Evolutionary conservation across 2,329 filamentous ascomycete species (phyloP).

Genomic region (Arachnomyces sp.): DNA sequence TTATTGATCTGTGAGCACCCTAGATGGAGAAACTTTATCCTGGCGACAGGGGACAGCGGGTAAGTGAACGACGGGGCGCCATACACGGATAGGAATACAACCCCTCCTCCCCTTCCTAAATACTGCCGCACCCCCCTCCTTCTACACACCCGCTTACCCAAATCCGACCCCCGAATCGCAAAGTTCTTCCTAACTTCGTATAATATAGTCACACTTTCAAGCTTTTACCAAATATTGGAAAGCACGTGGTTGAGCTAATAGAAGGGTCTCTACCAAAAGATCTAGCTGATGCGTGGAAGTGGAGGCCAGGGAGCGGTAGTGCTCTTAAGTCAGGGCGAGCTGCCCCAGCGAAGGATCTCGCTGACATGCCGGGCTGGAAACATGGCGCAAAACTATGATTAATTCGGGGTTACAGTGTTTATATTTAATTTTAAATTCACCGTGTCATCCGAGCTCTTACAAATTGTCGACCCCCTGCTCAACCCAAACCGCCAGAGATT

Average conservation of each 20-base stretch:
- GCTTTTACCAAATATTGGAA: constrained; percentile 39
- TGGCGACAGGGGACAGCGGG: constrained; percentile 43
- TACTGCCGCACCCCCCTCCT: too few relatives aligned
- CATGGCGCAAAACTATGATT: constrained; percentile 10
- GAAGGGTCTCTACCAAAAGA: constrained; percentile 34
- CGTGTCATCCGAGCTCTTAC: too few relatives aligned
- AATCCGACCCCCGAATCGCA: too few relatives aligned
- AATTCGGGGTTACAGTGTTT: too few relatives aligned
- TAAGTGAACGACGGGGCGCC: constrained; percentile 20
- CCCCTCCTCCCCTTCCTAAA: too few relatives aligned
- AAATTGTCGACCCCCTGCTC: too few relatives aligned
- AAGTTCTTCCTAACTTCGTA: constrained; percentile 6
- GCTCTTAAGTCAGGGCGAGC: constrained; percentile 34
- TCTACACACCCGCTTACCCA: too few relatives aligned
- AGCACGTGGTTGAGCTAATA: constrained; percentile 39
- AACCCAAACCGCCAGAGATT: too few relatives aligned
- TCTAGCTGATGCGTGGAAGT: constrained; percentile 36
- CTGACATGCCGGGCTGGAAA: constrained; percentile 40
- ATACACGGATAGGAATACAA: too few relatives aligned
- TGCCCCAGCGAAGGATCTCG: constrained; percentile 37
- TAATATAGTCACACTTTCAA: constrained; percentile 37
- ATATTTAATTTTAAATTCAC: too few relatives aligned
- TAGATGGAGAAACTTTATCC: constrained; percentile 35
- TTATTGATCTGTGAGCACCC: too few relatives aligned
- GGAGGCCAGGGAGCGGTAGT: constrained; percentile 40